phyloP scores from a whole-genome alignment of 139 green algal species.

The Chlorella sp. region DNA sequence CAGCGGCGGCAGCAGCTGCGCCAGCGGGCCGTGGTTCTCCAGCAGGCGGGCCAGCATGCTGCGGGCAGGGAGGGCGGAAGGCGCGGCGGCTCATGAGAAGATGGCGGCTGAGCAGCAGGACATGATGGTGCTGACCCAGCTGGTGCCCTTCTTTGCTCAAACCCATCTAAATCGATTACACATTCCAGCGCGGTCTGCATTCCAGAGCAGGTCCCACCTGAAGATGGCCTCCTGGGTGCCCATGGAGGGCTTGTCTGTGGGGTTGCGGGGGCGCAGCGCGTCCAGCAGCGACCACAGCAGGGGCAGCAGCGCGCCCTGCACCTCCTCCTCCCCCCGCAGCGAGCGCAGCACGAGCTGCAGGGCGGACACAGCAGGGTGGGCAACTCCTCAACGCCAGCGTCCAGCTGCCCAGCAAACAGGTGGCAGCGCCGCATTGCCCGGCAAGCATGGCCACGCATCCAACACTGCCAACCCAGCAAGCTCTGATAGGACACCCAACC shows the following conservation, averaged over 20 bases:
- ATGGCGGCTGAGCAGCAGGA: no score
- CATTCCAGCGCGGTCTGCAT: no score
- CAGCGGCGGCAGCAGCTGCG: not conserved
- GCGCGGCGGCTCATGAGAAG: no score
- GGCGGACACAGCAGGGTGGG: no score
- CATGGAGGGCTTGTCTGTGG: not conserved
- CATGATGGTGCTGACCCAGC: no score
- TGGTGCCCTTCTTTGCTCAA: no score
- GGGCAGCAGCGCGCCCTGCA: not conserved
- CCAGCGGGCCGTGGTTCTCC: not conserved
- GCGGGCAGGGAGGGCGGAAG: no score
- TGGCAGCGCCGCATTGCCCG: not conserved
- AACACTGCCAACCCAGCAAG: not conserved
- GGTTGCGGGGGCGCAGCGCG: not conserved
- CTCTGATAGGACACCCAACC: no score
- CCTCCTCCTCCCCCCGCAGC: not conserved
- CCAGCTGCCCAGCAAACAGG: no score
- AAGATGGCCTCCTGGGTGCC: not conserved
- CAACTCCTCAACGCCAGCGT: no score
- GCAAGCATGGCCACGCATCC: not conserved
- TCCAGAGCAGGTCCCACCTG: no score
- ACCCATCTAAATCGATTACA: no score
- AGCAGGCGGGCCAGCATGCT: conserved; percentile 18
- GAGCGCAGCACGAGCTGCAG: not conserved
- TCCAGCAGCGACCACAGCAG: not conserved